Evolutionary conservation across 495 filamentous ascomycete genomes (phyloP).

Genomic region (Neurospora discreta): DNA sequence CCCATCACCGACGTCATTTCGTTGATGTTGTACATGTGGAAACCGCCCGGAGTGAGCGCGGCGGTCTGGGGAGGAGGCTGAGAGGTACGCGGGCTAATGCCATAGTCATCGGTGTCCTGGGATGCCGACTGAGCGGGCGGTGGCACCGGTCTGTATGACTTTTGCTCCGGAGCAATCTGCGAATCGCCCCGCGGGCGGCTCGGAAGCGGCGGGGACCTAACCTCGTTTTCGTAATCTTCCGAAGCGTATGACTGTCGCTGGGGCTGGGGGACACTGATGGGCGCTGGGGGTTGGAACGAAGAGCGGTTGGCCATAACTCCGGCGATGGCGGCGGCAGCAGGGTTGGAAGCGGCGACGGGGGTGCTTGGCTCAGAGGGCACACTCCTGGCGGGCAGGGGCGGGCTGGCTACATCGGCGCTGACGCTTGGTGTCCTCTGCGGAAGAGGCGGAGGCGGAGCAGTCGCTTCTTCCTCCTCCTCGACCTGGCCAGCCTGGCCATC

Average conservation of each 20-base stretch:
- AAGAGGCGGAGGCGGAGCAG: conserved; percentile 19
- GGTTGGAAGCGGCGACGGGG: conserved; percentile 39
- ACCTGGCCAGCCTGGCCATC: conserved; percentile 13
- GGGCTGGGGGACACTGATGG: conserved; percentile 11
- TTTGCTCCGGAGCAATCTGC: conserved; percentile 39
- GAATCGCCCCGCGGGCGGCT: conserved; percentile 54
- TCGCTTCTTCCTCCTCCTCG: conserved; percentile 13
- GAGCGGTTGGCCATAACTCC: conserved; percentile 51
- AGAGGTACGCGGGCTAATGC: conserved; percentile 8
- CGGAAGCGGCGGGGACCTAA: conserved; percentile 47
- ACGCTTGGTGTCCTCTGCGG: conserved; percentile 14
- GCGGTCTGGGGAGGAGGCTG: conserved; percentile 13
- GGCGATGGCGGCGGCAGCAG: conserved; percentile 61
- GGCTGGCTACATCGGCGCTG: conserved; percentile 18
- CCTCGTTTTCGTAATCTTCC: conserved; percentile 23
- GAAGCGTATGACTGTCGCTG: conserved; percentile 11
- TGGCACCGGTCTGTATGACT: conserved; percentile 31
- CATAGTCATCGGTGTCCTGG: conserved; percentile 14
- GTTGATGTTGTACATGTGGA: conserved; percentile 89
- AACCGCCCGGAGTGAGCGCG: conserved; percentile 58
- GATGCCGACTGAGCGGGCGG: conserved; percentile 7
- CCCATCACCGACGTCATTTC: conserved; percentile 93
- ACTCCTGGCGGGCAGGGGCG: conserved; percentile 25
- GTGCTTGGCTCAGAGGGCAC: conserved; percentile 18
- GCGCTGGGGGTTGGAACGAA: conserved; percentile 12